These are phyloP conservation scores for Wakefieldia striispora DNA, from an alignment of 768 basidiomycete genomes.

Conservation along the genomic window DNA sequence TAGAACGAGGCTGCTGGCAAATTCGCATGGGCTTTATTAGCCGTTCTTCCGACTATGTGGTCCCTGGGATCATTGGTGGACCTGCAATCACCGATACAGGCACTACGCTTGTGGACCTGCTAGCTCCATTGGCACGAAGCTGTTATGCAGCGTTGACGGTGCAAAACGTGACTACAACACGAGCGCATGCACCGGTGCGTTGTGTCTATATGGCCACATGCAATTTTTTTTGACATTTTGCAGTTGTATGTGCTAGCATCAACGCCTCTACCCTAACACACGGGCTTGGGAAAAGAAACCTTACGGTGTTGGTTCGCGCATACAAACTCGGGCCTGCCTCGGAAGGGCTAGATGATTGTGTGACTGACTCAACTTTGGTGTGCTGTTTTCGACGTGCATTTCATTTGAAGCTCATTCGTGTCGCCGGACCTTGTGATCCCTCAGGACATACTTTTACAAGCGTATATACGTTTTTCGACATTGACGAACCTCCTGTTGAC, in stretches of 20 bases:
- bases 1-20: conserved; percentile 35
- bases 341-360: conserved; percentile 23
- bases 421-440: conserved; percentile 19
- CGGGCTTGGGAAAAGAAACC: conserved; percentile 35
- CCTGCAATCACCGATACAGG: conserved; percentile 35
- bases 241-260: conserved; percentile 20
- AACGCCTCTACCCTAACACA: conserved; percentile 23
- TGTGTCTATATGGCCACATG: not conserved
- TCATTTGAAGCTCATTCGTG: not conserved
- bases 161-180: conserved; percentile 2
- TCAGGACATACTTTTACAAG: conserved; percentile 28
- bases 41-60: not conserved
- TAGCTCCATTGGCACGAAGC: conserved; percentile 11
- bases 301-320: conserved; percentile 28
- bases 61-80: not conserved
- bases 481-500: conserved; percentile 29
- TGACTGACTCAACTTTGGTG: conserved; percentile 24
- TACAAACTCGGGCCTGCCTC: conserved; percentile 39
- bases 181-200: conserved; percentile 35
- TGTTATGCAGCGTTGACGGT: conserved; percentile 27
- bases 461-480: conserved; percentile 28
- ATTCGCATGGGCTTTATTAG: conserved; percentile 24
- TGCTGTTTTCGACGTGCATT: not conserved
- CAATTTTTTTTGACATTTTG: not conserved
- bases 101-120: conserved; percentile 23